Evolutionary conservation across 352 stramenopile species (phyloP).

Genomic region (Phytopythium litorale): DNA sequence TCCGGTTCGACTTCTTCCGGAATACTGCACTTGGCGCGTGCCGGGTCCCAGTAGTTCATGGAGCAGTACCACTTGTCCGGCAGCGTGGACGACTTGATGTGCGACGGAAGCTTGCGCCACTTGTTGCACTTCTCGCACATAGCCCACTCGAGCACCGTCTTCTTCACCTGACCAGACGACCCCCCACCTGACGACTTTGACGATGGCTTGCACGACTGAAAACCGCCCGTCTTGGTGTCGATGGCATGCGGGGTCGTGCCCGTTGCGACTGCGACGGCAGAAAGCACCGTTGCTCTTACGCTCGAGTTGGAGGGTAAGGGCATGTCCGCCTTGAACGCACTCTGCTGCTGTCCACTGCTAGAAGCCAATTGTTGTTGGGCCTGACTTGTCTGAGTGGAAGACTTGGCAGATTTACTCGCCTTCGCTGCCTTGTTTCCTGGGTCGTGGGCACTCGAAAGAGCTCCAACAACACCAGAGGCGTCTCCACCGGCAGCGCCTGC

Average conservation of each 20-base stretch:
- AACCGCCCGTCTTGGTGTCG: constrained; percentile 1
- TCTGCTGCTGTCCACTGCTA: neutral
- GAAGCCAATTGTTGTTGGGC: neutral
- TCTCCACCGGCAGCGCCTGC: constrained; percentile 6
- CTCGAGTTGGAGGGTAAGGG: neutral
- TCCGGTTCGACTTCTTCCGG: constrained; percentile 79
- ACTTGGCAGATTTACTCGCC: constrained; percentile 2
- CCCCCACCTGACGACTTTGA: constrained; percentile 6
- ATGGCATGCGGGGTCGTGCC: constrained; percentile 11
- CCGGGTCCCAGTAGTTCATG: constrained; percentile 94
- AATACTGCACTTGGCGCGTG: constrained; percentile 61
- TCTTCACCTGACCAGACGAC: constrained; percentile 33
- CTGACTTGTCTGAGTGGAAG: neutral
- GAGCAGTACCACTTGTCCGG: constrained; percentile 96
- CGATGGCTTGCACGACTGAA: neutral
- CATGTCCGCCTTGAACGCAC: neutral
- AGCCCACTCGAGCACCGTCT: constrained; percentile 91
- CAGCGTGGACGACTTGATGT: constrained; percentile 90
- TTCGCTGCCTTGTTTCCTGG: neutral
- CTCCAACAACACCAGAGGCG: neutral
- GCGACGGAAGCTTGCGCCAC: constrained; percentile 92
- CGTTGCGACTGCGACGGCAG: neutral
- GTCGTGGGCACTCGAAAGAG: neutral
- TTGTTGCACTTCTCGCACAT: constrained; percentile 96
- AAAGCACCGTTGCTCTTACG: neutral